phyloP scores from a whole-genome alignment of 108 stramenopile species.

The Seminavis robusta region DNA sequence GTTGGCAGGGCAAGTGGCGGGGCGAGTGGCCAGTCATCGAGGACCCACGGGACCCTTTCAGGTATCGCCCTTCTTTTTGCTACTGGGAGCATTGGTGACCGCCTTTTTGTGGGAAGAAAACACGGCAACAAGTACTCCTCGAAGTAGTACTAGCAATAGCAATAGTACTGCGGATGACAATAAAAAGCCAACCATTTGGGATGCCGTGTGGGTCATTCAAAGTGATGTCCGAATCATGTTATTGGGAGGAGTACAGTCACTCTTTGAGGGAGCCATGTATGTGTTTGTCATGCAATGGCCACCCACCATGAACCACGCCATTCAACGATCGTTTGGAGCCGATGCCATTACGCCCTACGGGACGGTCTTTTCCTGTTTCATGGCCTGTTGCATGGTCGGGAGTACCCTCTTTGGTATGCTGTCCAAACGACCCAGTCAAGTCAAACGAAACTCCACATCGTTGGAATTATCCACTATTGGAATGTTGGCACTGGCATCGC shows the following conservation, averaged over 20 bases:
- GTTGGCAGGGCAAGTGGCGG: constrained; percentile 78
- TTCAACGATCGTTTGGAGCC: constrained; percentile 35
- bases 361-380: constrained; percentile 85
- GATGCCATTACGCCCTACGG: constrained; percentile 65
- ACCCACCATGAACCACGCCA: constrained; percentile 66
- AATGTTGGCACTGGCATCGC: constrained; percentile 64
- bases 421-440: too few species aligned
- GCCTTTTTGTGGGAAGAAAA: constrained; percentile 81
- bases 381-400: constrained; percentile 84
- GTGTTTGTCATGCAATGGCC: constrained; percentile 91
- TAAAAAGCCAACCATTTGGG: constrained; percentile 49
- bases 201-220: constrained; percentile 62
- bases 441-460: too few species aligned
- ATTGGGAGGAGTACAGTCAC: constrained; percentile 77
- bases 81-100: constrained; percentile 54
- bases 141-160: constrained; percentile 7
- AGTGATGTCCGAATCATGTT: constrained; percentile 78
- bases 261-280: constrained; percentile 94
- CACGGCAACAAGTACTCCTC: constrained; percentile 39
- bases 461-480: constrained; percentile 61
- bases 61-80: constrained; percentile 69
- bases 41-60: constrained; percentile 92
- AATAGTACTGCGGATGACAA: constrained; percentile 5
- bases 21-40: constrained; percentile 41
- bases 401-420: constrained; percentile 67